A percentile compares a stretch with the other conserved stretches of the same genome.
These are phyloP conservation scores for Collybiopsis confluens DNA, from an alignment of 768 basidiomycete species.

Conservation along the genomic window DNA sequence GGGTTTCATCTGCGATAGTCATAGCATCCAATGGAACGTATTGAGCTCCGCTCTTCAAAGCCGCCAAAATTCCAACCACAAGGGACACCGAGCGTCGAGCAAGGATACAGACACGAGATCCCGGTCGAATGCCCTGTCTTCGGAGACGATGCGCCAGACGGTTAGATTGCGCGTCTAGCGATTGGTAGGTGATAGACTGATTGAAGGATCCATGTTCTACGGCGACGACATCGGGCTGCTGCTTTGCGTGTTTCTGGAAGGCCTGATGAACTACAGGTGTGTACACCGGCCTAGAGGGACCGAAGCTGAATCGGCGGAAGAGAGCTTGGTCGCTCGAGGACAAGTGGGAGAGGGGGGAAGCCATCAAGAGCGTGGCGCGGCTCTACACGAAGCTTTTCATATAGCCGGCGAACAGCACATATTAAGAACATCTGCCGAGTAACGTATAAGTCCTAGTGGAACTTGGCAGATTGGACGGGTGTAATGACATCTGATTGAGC, in stretches of 20 bases:
- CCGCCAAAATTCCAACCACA: conserved; percentile 39
- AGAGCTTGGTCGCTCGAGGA: conserved; percentile 7
- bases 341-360: conserved; percentile 8
- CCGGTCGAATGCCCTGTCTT: conserved; percentile 32
- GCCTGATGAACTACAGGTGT: conserved; percentile 5
- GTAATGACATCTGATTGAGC: background rate
- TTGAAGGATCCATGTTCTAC: conserved; percentile 6
- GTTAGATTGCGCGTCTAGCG: conserved; percentile 5
- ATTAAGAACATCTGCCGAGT: background rate
- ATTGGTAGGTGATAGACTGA: conserved; percentile 3
- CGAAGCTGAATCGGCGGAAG: conserved; percentile 9
- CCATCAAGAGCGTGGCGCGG: background rate
- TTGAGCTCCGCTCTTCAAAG: conserved; percentile 41
- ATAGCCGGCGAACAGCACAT: background rate
- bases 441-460: background rate
- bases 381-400: background rate
- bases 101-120: conserved; percentile 41
- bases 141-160: conserved; percentile 32
- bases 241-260: background rate
- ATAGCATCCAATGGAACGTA: conserved; percentile 47
- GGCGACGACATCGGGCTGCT: conserved; percentile 7
- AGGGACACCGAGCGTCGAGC: conserved; percentile 38
- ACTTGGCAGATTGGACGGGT: background rate
- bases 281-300: background rate
- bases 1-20: conserved; percentile 40